Percentiles rank a stretch among this genome's conserved stretches.
phyloP scores from a whole-genome alignment of 352 stramenopile species.

The Phytophthora ohioensis region DNA sequence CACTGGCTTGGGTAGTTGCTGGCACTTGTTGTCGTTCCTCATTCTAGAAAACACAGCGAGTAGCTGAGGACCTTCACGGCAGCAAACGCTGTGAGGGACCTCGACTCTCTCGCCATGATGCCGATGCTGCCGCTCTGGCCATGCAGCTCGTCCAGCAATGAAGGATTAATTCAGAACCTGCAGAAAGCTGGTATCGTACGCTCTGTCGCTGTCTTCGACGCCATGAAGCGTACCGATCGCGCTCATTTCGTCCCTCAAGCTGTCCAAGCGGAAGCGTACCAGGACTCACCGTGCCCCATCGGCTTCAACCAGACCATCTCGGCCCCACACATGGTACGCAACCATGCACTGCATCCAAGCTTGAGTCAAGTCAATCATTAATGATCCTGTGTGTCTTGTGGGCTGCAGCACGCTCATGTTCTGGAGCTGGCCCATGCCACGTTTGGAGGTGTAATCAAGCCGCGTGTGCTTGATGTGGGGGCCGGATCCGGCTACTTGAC shows the following conservation, averaged over 20 bases:
- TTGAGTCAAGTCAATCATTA: background rate
- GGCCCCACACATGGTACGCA: slow-evolving; percentile 83
- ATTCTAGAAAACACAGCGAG: slow-evolving; percentile 9
- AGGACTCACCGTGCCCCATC: slow-evolving; percentile 86
- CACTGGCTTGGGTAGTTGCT: background rate
- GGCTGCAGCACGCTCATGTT: slow-evolving; percentile 68
- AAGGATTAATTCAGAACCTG: slow-evolving; percentile 70
- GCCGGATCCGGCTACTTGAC: slow-evolving; percentile 96
- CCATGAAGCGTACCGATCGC: slow-evolving; percentile 82
- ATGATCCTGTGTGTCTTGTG: background rate
- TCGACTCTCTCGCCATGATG: slow-evolving; percentile 8
- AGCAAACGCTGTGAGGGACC: slow-evolving; percentile 30
- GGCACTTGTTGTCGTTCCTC: background rate
- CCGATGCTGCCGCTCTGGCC: slow-evolving; percentile 53
- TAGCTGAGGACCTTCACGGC: background rate
- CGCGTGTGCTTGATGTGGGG: slow-evolving; percentile 95
- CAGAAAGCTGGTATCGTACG: slow-evolving; percentile 57
- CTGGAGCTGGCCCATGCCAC: slow-evolving; percentile 69
- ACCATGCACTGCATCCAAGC: background rate
- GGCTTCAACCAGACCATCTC: slow-evolving; percentile 92
- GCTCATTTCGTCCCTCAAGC: slow-evolving; percentile 81
- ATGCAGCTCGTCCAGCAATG: slow-evolving; percentile 57
- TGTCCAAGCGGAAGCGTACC: slow-evolving; percentile 63
- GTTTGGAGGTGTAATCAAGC: slow-evolving; percentile 50
- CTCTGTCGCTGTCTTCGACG: slow-evolving; percentile 55